Base-by-base conservation (phyloP, 306 rosid genomes). In the Prunus fruticosa region DNA sequence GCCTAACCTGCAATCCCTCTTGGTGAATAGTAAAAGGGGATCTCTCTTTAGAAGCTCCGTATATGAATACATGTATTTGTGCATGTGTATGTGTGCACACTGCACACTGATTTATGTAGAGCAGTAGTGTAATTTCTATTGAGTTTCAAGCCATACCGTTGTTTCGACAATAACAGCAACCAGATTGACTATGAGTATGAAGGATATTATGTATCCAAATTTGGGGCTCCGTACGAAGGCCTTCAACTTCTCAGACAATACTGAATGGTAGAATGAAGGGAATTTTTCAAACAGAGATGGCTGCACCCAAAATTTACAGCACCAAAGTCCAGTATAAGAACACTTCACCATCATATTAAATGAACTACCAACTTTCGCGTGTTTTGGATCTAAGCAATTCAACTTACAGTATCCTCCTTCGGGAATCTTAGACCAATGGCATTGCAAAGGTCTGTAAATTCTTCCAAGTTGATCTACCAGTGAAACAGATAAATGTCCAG, bases 381-480 rank as follows among this genome's bases (percentile, higher is more conserved):
- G 60, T 63, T 50, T 80, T 67, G 32, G 71, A 68, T 66, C 19
- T 7, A 73, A 32, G 47, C 69, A 62, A 69, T 43, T 66, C 71
- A 76, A 85, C 96, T 87, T 84, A 95, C 99, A 76, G 75, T 68
- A 64, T 89, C 90, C 86, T 92, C 99, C 88, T 89, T 92, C 82
- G 79, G 89, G 76, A 95, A 95, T 79, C 84, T 92, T 80, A 90
- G 81, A 76, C 89, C 89, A 87, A 95, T 95, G 79, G 99, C 92
- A 75, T 95, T 89, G 91, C 99, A 95, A 78, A 95, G 89, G 82
- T 95, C 99, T 64, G 84, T 86, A 84, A 95, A 95, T 72, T 95
- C 99, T 68, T 89, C 85, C 85, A 80, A 75, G 81, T 92, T 95
- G 71, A 95, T 90, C 99, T 95, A 84, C 81, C 84, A 53, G 71